Percentiles rank a stretch among this genome's conserved stretches.
phyloP scores from a whole-genome alignment of 2,329 filamentous ascomycete genomes.

The Cladophialophora chaetospira region DNA sequence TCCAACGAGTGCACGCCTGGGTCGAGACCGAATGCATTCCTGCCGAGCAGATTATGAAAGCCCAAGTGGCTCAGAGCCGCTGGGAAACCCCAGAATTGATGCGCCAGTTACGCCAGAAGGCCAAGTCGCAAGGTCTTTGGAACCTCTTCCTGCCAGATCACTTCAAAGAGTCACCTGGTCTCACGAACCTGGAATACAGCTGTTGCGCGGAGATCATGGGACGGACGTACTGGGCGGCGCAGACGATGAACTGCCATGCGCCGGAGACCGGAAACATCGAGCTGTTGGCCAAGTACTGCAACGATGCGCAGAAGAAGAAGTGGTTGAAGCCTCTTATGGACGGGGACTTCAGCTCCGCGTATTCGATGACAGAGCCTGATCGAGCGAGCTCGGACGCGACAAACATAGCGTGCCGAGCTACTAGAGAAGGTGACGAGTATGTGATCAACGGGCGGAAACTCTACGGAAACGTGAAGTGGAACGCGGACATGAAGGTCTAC shows the following conservation, averaged over 20 bases:
- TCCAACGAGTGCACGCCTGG: slow-evolving; percentile 75
- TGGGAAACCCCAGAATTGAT: slow-evolving; percentile 73
- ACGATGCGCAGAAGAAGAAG: slow-evolving; percentile 56
- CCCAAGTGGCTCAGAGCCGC: slow-evolving; percentile 70
- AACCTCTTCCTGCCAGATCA: slow-evolving; percentile 89
- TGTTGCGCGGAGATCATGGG: slow-evolving; percentile 88
- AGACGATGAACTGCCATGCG: slow-evolving; percentile 75
- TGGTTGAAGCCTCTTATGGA: slow-evolving; percentile 75
- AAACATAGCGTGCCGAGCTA: slow-evolving; percentile 77
- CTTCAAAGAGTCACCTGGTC: slow-evolving; percentile 84
- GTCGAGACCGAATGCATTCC: slow-evolving; percentile 85
- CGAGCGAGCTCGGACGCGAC: slow-evolving; percentile 78
- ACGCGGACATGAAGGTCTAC: slow-evolving; percentile 62
- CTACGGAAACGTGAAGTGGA: slow-evolving; percentile 18
- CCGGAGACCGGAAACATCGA: slow-evolving; percentile 88
- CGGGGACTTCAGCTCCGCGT: slow-evolving; percentile 74
- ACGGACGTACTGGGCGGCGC: slow-evolving; percentile 56
- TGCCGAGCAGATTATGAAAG: slow-evolving; percentile 71
- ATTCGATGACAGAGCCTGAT: slow-evolving; percentile 82
- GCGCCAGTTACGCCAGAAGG: slow-evolving; percentile 78
- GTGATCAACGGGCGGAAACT: slow-evolving; percentile 69
- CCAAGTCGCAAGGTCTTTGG: slow-evolving; percentile 75
- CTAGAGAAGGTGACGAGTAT: slow-evolving; percentile 71
- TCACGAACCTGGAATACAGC: slow-evolving; percentile 85
- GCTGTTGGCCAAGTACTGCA: slow-evolving; percentile 73